Evolutionary conservation across 768 basidiomycete species (phyloP).

Genomic region (Tremella fuciformis): DNA sequence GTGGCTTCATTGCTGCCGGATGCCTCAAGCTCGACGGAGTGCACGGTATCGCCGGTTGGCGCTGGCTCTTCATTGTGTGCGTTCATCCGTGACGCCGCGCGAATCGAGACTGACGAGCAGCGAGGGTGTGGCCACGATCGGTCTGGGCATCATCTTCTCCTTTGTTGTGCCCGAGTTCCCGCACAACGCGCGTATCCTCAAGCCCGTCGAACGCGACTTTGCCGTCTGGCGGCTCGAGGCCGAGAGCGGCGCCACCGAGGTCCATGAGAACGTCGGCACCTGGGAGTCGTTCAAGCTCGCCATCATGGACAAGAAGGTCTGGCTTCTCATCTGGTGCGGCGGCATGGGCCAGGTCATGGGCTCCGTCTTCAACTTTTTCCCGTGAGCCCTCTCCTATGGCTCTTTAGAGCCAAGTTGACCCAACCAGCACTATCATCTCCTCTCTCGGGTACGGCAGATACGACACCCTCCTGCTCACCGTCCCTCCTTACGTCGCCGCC

Average conservation of each 20-base stretch:
- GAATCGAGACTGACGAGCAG: background rate
- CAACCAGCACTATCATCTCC: constrained; percentile 19
- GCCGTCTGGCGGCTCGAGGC: constrained; percentile 16
- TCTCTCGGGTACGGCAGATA: constrained; percentile 25
- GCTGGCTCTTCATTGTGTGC: constrained; percentile 47
- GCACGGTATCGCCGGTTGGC: constrained; percentile 46
- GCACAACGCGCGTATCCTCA: constrained; percentile 27
- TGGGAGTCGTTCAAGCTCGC: constrained; percentile 21
- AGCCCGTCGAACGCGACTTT: constrained; percentile 19
- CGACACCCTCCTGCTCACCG: constrained; percentile 26
- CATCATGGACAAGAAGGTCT: constrained; percentile 19
- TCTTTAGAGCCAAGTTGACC: too few species aligned
- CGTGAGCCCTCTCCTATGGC: too few species aligned
- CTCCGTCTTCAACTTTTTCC: constrained; percentile 37
- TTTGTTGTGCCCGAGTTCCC: constrained; percentile 37
- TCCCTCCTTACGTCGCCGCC: constrained; percentile 34
- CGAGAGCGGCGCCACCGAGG: constrained; percentile 17
- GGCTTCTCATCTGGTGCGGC: constrained; percentile 14
- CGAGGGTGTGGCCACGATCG: too few species aligned
- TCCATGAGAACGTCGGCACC: constrained; percentile 6
- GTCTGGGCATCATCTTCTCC: background rate
- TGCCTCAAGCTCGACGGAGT: constrained; percentile 40
- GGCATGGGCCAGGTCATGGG: constrained; percentile 4
- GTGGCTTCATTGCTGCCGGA: constrained; percentile 44
- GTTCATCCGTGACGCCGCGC: too few species aligned